A percentile compares a stretch with the other conserved stretches of the same genome.
These are phyloP conservation scores for Cryptococcus hybrid DNA, from an alignment of 1,284 basidiomycete genomes.

Conservation along the genomic window DNA sequence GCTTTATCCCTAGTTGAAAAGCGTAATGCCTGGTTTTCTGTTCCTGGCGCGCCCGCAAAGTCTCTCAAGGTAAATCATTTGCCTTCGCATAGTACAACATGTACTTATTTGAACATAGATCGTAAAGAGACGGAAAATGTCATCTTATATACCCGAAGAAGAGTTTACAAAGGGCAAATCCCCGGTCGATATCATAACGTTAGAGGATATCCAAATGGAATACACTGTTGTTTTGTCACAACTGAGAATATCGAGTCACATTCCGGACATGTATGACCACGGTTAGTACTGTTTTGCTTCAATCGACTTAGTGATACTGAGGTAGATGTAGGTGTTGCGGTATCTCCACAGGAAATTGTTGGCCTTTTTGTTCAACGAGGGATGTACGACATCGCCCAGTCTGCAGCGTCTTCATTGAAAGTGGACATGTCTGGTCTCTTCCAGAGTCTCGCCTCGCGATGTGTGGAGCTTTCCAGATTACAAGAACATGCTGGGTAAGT, in stretches of 20 bases:
- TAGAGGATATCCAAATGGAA: constrained; percentile 81
- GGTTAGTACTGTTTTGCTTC: constrained; percentile 49
- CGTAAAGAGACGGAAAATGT: constrained; percentile 68
- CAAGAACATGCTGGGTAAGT: constrained; percentile 47
- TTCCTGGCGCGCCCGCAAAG: constrained; percentile 46
- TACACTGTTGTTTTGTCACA: constrained; percentile 76
- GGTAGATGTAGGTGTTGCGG: constrained; percentile 57
- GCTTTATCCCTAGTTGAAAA: constrained; percentile 77
- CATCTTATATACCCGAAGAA: constrained; percentile 73
- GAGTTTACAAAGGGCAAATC: constrained; percentile 60
- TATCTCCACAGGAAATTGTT: constrained; percentile 71
- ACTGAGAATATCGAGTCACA: constrained; percentile 67
- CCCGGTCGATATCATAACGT: constrained; percentile 69
- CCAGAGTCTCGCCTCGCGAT: constrained; percentile 70
- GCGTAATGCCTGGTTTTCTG: constrained; percentile 79
- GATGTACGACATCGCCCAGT: constrained; percentile 75
- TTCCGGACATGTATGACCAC: constrained; percentile 57
- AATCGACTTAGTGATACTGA: not conserved
- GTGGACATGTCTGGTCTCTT: constrained; percentile 89
- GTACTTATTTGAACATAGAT: constrained; percentile 14
- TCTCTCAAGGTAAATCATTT: constrained; percentile 4
- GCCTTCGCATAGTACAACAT: constrained; percentile 1
- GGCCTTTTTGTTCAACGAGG: constrained; percentile 75
- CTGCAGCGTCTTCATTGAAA: constrained; percentile 68
- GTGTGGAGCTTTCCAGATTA: constrained; percentile 67